Conservation (phyloP, 208 protist species). For the Tritrichomonas musculus region DNA sequence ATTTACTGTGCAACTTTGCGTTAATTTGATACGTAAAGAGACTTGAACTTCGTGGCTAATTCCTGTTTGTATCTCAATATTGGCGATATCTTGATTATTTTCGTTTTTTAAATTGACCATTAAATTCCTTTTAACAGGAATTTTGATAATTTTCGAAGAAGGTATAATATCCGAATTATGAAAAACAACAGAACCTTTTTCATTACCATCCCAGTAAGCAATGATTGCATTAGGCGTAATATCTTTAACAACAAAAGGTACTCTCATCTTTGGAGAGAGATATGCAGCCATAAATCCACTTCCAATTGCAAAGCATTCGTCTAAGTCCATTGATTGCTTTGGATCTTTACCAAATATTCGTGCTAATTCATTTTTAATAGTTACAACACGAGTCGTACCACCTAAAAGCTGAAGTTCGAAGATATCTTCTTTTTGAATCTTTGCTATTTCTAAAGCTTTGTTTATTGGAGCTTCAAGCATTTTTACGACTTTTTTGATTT, state of each 20-base stretch:
- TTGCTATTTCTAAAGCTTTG: neutral
- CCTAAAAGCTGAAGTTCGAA: neutral
- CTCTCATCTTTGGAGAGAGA: neutral
- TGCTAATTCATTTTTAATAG: neutral
- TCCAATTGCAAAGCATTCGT: constrained; percentile 11
- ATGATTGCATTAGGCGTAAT: neutral
- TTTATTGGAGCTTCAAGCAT: neutral
- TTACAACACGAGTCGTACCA: neutral
- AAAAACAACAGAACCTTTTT: neutral
- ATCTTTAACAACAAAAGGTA: neutral
- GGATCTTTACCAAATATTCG: neutral
- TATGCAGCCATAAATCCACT: neutral
- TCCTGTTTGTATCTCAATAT: neutral
- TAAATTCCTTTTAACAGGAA: neutral
- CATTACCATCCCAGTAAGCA: neutral
- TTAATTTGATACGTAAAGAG: neutral
- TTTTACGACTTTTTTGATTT: neutral
- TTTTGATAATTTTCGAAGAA: neutral
- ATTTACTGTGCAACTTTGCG: neutral
- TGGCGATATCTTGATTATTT: neutral
- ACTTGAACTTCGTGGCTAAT: neutral
- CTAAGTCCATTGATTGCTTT: neutral
- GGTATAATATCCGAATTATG: neutral
- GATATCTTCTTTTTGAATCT: neutral
- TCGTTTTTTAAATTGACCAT: neutral